phyloP scores from a whole-genome alignment of 345 rosid genomes.

The Eutrema yunnanense region DNA sequence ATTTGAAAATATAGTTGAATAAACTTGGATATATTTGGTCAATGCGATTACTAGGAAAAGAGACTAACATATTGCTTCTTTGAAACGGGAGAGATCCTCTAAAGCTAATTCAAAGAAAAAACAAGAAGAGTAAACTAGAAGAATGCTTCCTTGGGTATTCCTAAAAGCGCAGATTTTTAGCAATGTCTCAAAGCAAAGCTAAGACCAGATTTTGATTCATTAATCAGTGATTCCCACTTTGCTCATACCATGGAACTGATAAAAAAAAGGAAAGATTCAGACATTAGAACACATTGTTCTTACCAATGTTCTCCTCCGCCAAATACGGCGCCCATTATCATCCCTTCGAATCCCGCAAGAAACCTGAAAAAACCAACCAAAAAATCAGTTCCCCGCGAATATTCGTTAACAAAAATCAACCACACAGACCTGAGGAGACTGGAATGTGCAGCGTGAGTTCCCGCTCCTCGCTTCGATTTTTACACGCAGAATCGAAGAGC shows the following conservation, averaged over 20 bases:
- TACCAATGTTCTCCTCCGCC: slow-evolving; percentile 83
- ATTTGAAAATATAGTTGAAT: neutral
- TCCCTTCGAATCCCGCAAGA: slow-evolving; percentile 34
- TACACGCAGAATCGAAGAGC: slow-evolving; percentile 30
- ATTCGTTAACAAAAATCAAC: neutral
- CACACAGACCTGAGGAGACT: slow-evolving; percentile 33
- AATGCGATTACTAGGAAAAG: neutral
- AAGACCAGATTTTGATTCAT: neutral
- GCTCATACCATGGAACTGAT: neutral
- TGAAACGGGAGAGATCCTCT: neutral
- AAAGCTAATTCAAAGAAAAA: neutral
- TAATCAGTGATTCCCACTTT: neutral
- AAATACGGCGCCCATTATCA: slow-evolving; percentile 47
- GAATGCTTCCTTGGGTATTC: neutral
- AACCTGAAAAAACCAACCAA: slow-evolving; percentile 29
- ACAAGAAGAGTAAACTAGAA: neutral
- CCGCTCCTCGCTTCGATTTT: slow-evolving; percentile 21
- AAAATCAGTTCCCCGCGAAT: neutral
- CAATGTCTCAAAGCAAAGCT: neutral
- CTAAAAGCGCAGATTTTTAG: neutral
- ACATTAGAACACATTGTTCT: neutral
- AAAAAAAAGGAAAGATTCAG: neutral
- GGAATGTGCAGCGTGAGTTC: slow-evolving; percentile 9
- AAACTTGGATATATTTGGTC: neutral
- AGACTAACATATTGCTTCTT: neutral